Evolutionary conservation across 2,329 filamentous ascomycete species (phyloP).

Genomic region (Sclerotinia trifoliorum): DNA sequence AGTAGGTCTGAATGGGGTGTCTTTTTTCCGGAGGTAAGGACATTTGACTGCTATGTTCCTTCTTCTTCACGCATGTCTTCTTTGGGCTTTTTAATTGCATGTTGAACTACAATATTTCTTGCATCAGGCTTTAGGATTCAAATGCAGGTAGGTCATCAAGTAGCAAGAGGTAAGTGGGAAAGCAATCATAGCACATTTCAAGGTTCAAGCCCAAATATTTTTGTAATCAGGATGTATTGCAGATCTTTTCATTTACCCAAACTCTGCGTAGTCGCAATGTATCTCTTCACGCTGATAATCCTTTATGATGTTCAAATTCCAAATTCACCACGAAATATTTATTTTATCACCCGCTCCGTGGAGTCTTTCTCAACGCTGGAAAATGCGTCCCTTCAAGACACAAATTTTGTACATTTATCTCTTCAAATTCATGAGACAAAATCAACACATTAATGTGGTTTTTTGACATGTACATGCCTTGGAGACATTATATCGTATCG

Average conservation of each 20-base stretch:
- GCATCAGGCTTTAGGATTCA: neutral
- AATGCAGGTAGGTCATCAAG: neutral
- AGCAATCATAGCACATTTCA: neutral
- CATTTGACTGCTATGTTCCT: neutral
- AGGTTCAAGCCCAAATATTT: neutral
- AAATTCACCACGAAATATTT: neutral
- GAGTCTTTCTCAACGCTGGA: neutral
- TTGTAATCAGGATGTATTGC: neutral
- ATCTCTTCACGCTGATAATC: neutral
- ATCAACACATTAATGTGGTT: neutral
- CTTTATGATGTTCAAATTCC: neutral
- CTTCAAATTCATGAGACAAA: neutral
- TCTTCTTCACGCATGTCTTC: neutral
- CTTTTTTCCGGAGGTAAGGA: neutral
- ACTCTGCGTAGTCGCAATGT: conserved; percentile 10
- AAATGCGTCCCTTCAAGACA: neutral
- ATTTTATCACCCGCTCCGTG: neutral
- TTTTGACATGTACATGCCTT: neutral
- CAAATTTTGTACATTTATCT: neutral
- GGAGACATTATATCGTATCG: neutral
- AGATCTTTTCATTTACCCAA: neutral
- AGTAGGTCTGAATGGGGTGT: neutral
- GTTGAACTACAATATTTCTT: neutral
- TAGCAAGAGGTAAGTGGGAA: neutral
- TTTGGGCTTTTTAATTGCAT: neutral